phyloP scores from a whole-genome alignment of 2,329 filamentous ascomycete species.

The Grosmannia penicillata region DNA sequence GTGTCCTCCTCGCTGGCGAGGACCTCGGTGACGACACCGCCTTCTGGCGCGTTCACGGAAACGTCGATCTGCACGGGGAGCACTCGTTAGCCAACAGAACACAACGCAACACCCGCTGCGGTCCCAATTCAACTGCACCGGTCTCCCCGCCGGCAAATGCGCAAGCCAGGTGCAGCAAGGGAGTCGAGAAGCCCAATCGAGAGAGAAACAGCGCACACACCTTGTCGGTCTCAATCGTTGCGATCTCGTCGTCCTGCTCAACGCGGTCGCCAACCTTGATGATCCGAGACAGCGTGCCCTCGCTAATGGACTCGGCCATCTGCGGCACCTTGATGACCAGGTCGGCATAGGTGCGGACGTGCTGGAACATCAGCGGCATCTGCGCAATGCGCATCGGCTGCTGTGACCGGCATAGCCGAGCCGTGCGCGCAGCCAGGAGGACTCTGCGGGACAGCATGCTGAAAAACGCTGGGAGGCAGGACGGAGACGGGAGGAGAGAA shows the following conservation, averaged over 20 bases:
- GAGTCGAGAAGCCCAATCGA: neutral
- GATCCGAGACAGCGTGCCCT: constrained; percentile 93
- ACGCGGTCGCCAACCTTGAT: constrained; percentile 87
- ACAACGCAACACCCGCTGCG: too few relatives aligned
- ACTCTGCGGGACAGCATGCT: constrained; percentile 27
- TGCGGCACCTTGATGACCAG: constrained; percentile 83
- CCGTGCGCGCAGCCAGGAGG: constrained; percentile 13
- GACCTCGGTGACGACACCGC: constrained; percentile 83
- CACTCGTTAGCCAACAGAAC: neutral
- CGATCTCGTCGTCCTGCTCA: constrained; percentile 92
- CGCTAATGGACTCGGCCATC: constrained; percentile 98
- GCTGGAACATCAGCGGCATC: constrained; percentile 36
- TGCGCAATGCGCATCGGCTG: constrained; percentile 28
- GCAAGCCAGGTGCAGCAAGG: too few relatives aligned
- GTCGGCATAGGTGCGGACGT: constrained; percentile 57
- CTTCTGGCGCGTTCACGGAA: constrained; percentile 82
- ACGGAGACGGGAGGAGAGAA: neutral
- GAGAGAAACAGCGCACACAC: constrained; percentile 29
- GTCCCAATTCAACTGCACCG: too few relatives aligned
- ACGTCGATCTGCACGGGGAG: constrained; percentile 65
- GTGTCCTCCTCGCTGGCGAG: constrained; percentile 90
- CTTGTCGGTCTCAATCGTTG: constrained; percentile 98
- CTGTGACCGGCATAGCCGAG: constrained; percentile 18
- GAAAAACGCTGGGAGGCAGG: neutral
- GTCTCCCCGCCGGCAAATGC: too few relatives aligned